Conservation (phyloP, 169 alveolate species). For the Plasmodium inui region DNA sequence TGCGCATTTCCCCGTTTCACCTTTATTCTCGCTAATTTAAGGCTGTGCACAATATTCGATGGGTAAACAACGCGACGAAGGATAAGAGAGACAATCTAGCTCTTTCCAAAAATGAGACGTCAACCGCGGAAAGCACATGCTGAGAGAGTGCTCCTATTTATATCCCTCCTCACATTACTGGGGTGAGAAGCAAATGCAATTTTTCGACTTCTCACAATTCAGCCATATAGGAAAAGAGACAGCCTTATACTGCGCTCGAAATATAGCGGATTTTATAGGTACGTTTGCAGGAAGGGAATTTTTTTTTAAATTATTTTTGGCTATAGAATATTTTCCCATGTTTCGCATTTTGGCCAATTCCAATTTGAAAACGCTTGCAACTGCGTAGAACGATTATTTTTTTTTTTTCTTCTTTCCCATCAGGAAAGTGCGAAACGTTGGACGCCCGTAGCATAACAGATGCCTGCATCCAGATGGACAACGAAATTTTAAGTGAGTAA, state of each 20-base stretch:
- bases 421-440: constrained; percentile 56
- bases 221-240: constrained; percentile 75
- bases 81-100: background rate
- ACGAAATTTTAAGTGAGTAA: constrained; percentile 54
- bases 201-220: background rate
- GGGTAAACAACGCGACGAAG: constrained; percentile 34
- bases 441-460: constrained; percentile 35
- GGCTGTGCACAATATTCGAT: constrained; percentile 70
- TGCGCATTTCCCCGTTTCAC: constrained; percentile 10
- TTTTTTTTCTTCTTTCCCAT: background rate
- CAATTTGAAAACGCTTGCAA: background rate
- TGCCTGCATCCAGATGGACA: constrained; percentile 69
- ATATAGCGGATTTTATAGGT: constrained; percentile 69
- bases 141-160: background rate
- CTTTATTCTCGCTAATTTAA: constrained; percentile 11
- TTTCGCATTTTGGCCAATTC: background rate
- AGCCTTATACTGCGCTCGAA: constrained; percentile 71
- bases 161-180: background rate
- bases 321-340: background rate
- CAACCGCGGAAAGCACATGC: background rate
- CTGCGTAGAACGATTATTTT: background rate
- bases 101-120: background rate
- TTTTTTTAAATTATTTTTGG: background rate
- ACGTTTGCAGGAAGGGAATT: background rate
- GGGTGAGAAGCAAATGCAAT: background rate